Base-by-base conservation (phyloP, 2,329 filamentous ascomycete genomes). In the Aureobasidium sp. region DNA sequence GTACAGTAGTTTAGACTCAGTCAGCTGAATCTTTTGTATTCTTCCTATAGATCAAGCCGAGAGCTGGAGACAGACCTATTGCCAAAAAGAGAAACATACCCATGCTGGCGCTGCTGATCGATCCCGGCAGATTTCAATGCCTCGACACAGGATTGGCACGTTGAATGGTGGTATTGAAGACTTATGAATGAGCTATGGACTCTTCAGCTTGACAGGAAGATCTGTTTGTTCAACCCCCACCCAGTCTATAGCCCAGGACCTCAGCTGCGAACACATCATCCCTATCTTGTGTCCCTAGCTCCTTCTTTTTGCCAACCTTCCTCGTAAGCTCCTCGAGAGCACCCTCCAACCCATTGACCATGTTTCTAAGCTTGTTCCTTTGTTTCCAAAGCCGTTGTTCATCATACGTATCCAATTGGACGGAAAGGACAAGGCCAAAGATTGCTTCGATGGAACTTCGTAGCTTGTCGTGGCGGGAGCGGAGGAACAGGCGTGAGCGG, bases 401-500 rank as follows among this genome's bases (percentile, higher is more conserved):
- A 11, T 29, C 17, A 10, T 7, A 1, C 1, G 3, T 7, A 17
- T 17, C 33, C 0, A 9, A 1, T 0, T 21, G 31, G 3, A 47
- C 57, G 10, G 5, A 15, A 21, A 73, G 63, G 10, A 72, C 61
- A 10, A 62, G 33, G 1, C 61, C 57, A 11, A 71, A 65, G 1
- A 69, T 64, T 1, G 64, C 57, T 43, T 70, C 67, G n/a, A 74
- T 21, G 1, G 61, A 64, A 10, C 23, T 19, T 7, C 64, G 62
- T 5, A 70, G 19, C 27, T 64, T 67, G 19, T 64, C 60, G 29
- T 73, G 70, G 49, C 68, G 68, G 21, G 63, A 61, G 35, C 67
- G 65, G 13, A 73, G 42, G 42, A 71, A 71, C 2, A 74, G 64
- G n/a, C 69, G 63, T 9, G 58, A 63, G 21, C 69, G 63, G 9